Evolutionary conservation across 306 rosid genomes (phyloP).

Genomic region (Cicer cuneatum): DNA sequence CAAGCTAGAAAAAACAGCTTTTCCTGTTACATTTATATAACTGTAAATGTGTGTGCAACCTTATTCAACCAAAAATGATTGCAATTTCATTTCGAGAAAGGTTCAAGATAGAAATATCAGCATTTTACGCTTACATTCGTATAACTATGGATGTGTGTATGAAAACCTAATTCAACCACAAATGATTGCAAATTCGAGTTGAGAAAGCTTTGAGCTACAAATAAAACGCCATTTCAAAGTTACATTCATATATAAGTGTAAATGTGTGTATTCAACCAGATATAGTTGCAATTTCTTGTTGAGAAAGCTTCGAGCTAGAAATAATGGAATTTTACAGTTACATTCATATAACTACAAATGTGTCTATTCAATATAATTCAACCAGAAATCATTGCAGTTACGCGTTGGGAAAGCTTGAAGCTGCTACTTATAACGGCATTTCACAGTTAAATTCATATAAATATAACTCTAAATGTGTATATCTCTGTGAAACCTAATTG

Average conservation of each 20-base stretch:
- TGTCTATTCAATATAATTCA: not conserved
- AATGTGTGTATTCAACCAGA: slow-evolving; percentile 42
- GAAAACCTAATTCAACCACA: no score
- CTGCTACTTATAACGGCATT: no score
- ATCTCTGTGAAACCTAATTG: not conserved
- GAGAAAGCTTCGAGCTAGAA: not conserved
- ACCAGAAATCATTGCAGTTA: not conserved
- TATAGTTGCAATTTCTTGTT: not conserved
- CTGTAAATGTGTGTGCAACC: not conserved
- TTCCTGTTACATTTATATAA: not conserved
- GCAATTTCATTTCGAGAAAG: not conserved
- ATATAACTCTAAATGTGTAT: no score
- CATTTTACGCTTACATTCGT: not conserved
- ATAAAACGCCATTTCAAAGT: no score
- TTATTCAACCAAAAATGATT: not conserved
- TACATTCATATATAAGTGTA: no score
- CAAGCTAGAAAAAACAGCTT: not conserved
- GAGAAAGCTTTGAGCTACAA: no score
- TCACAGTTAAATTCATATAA: no score
- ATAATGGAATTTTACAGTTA: not conserved
- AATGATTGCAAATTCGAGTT: no score
- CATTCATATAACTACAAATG: not conserved
- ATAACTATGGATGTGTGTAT: not conserved
- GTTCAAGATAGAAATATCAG: not conserved
- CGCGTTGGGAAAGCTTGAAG: not conserved